These are phyloP conservation scores for Aspergillus aculeatinus DNA, from an alignment of 2,329 filamentous ascomycete species.

Conservation along the genomic window DNA sequence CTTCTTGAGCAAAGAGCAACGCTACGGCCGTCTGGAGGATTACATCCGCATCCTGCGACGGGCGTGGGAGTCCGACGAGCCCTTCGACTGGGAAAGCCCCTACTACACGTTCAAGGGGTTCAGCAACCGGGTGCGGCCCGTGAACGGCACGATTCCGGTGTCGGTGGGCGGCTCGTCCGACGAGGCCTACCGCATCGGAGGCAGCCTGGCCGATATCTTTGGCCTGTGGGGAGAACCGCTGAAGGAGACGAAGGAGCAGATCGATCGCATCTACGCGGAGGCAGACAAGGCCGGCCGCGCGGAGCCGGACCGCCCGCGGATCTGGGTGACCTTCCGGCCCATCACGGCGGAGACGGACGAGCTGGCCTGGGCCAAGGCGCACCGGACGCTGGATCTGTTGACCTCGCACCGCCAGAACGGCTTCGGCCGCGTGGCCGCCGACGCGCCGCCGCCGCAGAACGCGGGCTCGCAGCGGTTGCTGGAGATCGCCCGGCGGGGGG, in stretches of 20 bases:
- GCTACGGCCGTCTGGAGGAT: constrained; percentile 60
- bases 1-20: constrained; percentile 57
- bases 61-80: constrained; percentile 57
- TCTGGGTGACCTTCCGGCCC: constrained; percentile 65
- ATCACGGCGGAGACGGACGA: constrained; percentile 63
- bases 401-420: constrained; percentile 45
- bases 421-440: constrained; percentile 29
- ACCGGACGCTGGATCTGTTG: constrained; percentile 55
- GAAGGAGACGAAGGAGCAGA: constrained; percentile 63
- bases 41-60: constrained; percentile 62
- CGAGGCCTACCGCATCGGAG: constrained; percentile 60
- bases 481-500: constrained; percentile 53
- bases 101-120: constrained; percentile 62
- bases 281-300: constrained; percentile 57
- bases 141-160: constrained; percentile 56
- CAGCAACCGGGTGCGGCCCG: constrained; percentile 54
- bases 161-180: constrained; percentile 61
- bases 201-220: constrained; percentile 60
- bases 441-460: constrained; percentile 53
- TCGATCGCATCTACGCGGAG: constrained; percentile 60
- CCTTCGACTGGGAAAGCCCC: constrained; percentile 62
- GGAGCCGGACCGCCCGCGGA: constrained; percentile 55
- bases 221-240: constrained; percentile 64
- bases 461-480: constrained; percentile 59
- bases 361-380: constrained; percentile 61